These are phyloP conservation scores for Hippophae gyantsensis DNA, from an alignment of 306 rosid genomes.

Conservation along the genomic window DNA sequence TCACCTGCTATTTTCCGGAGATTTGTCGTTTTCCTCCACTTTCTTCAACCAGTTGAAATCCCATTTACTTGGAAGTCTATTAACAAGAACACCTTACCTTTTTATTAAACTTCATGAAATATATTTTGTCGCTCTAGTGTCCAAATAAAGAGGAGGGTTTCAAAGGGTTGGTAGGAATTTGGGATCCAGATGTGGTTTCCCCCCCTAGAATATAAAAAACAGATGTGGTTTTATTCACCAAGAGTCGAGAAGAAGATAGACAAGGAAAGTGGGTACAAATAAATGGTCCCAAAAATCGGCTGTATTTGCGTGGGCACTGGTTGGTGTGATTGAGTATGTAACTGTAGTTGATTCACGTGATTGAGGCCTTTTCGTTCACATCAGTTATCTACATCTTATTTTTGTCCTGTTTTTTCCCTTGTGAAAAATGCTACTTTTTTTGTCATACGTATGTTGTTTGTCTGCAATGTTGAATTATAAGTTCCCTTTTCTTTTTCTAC, in stretches of 20 bases:
- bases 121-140: background rate
- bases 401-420: conserved; percentile 16
- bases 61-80: background rate
- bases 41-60: background rate
- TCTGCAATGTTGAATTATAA: too few species aligned
- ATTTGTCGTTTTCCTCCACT: background rate
- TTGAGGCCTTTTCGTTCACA: conserved; percentile 18
- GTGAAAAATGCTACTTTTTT: conserved; percentile 9
- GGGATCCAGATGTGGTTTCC: conserved; percentile 5
- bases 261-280: conserved; percentile 2
- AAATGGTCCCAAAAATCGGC: conserved; percentile 31
- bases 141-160: too few species aligned
- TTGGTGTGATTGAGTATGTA: conserved; percentile 26
- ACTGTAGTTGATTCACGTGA: conserved; percentile 55
- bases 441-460: too few species aligned
- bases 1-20: background rate
- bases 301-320: conserved; percentile 18
- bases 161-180: conserved; percentile 6
- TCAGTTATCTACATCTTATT: conserved; percentile 13
- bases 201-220: too few species aligned
- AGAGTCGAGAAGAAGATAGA: too few species aligned
- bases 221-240: too few species aligned
- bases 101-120: background rate
- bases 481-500: too few species aligned
- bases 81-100: conserved; percentile 11